Base-by-base conservation (phyloP, 305 asterid genomes). In the Solanum hybrid region DNA sequence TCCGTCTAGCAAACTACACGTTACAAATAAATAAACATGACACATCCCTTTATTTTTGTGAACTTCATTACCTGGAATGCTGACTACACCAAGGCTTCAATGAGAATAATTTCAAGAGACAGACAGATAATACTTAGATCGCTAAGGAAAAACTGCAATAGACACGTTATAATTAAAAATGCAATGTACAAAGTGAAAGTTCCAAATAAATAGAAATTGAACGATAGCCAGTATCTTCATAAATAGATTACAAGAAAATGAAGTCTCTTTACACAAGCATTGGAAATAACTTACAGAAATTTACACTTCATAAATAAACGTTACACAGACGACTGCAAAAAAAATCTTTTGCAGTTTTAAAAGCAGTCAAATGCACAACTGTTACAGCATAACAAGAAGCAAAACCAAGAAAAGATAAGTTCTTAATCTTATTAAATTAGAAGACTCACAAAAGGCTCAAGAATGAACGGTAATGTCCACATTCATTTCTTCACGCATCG, bases 381-480 rank as follows among this genome's bases (percentile, higher is more conserved):
- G 38, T 45, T 45, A 29, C 87, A 82, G 73, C 40, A 26, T 45
- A 14, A 88, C 66, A 37, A 60, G 66, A 42, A 88, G 87, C 14
- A 31, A 88, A 79, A 79, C 73, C 10, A 79, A 35, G 35, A 73
- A 88, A 78, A 88, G 10, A 84, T 90, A 89, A 87, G 82, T 42
- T 76, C 77, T 90, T 91, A 79, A 90, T 35, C 85, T 60, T 10
- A 90, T 87, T 78, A 88, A 91, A 90, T 91, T 78, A 79, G 88
- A 90, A 56, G 91, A 93, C 95, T 93, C 91, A 94, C 94, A 90
- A 82, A 87, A 56, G 89, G 87, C 89, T 94, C 94, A 90, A 90
- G 94, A 94, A 91, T 89, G 94, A 88, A 93, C 93, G 86, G 93
- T 86, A 90, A 92, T 90, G 79, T 91, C 93, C 90, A 91, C 88